Base-by-base conservation (phyloP, 306 rosid species). In the barrel medic (Medicago truncatula) region DNA sequence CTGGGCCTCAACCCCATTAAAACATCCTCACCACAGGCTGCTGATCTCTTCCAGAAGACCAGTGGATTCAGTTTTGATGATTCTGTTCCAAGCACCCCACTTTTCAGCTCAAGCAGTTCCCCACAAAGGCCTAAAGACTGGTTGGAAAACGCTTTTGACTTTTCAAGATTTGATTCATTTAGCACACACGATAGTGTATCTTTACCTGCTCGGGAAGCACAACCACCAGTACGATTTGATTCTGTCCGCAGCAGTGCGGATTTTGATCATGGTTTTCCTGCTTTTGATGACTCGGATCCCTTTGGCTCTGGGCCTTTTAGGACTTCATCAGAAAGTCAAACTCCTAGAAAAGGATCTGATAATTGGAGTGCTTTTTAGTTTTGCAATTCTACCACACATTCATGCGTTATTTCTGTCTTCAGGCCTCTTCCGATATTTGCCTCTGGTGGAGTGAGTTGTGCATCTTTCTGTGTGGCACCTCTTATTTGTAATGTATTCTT, bases 71-170 rank as follows among this genome's bases (percentile, higher is more conserved):
- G 77, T 69, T 96, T 96, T 65, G 99, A 96, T 6, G 97, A 96
- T 74, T 96, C 98, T 39, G 98, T 92, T 83, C 99, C 97, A 12
- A 96, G 89, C 87, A 92, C 99, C 8, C 99, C 97, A 20, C 92
- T 92, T 67, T 85, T 81, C 89, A 89, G 81, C 81, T 85, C 89
- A 52, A 84, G 92, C 62, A 85, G 70, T 73, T 90, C 98, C 23
- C 92, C 97, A 0, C 86, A 85, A 39, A 84, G 67, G 71, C 88
- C 84, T 78, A 89, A 78, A 39, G 96, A 94, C 50, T 81, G 89
- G 71, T 83, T 83, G 46, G 98, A 84, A 64, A 81, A 87, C 46
- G 79, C 90, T 71, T 92, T 96, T 70, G 98, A 96, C 80, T 85
- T 91, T 77, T 88, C 97, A 6, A 82, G 97, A 82, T 92, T 85